Percentiles rank a stretch among this genome's conserved stretches.
These are phyloP conservation scores for Picea sitchensis DNA, from an alignment of 75 land plant species.

Conservation along the genomic window DNA sequence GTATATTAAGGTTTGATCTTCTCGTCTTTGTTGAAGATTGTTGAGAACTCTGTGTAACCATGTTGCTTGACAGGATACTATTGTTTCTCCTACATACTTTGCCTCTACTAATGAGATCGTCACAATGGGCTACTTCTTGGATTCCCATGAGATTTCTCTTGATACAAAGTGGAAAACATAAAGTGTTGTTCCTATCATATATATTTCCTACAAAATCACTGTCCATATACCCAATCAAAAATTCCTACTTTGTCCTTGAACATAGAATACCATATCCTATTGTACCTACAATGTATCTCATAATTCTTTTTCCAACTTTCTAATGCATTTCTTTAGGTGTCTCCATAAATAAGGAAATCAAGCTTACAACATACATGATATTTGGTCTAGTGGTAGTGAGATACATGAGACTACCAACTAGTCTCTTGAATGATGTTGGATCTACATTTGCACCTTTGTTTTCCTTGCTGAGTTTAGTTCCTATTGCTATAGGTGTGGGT, in stretches of 20 bases:
- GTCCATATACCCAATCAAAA: neutral
- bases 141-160: neutral
- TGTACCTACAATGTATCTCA: neutral
- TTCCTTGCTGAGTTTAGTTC: neutral
- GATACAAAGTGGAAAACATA: neutral
- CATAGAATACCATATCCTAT: neutral
- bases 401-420: neutral
- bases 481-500: neutral
- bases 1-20: neutral
- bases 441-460: neutral
- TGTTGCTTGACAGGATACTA: neutral
- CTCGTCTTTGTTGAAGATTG: neutral
- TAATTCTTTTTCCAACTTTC: neutral
- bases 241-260: neutral
- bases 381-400: neutral
- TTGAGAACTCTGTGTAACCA: neutral
- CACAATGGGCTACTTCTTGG: neutral
- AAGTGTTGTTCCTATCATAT: neutral
- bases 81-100: neutral
- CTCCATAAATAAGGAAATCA: neutral
- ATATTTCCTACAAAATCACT: neutral
- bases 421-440: neutral
- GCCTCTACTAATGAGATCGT: neutral
- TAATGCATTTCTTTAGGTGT: neutral
- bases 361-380: neutral